phyloP scores from a whole-genome alignment of 768 basidiomycete species.

The Hericium coralloides region DNA sequence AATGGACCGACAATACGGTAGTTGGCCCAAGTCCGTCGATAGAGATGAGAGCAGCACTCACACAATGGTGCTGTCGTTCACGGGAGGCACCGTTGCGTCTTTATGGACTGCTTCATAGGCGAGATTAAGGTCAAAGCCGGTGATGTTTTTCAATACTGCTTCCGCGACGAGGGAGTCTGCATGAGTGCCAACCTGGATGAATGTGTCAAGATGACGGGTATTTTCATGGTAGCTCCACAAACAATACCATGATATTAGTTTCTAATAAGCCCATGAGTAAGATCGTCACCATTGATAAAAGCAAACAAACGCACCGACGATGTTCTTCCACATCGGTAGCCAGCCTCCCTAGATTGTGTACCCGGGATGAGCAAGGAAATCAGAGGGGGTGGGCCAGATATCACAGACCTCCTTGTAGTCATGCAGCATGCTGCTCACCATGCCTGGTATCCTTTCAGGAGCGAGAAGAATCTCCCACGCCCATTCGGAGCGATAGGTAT shows the following conservation, averaged over 20 bases:
- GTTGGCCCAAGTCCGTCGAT: background rate
- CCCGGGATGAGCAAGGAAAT: background rate
- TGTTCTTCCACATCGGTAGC: slow-evolving; percentile 89
- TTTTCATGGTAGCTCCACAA: background rate
- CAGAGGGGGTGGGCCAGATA: background rate
- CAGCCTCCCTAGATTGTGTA: slow-evolving; percentile 47
- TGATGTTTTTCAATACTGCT: slow-evolving; percentile 57
- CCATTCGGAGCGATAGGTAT: slow-evolving; percentile 74
- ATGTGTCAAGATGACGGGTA: background rate
- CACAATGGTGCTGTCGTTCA: slow-evolving; percentile 42
- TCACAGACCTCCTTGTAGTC: slow-evolving; percentile 55
- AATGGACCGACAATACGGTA: background rate
- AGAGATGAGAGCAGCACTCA: slow-evolving; percentile 21
- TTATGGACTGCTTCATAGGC: slow-evolving; percentile 74
- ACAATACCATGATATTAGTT: slow-evolving; percentile 71
- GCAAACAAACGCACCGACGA: slow-evolving; percentile 38
- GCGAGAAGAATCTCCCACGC: slow-evolving; percentile 71
- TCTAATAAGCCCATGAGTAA: slow-evolving; percentile 25
- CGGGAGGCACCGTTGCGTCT: slow-evolving; percentile 57
- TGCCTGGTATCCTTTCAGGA: slow-evolving; percentile 63
- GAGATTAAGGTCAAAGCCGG: slow-evolving; percentile 49
- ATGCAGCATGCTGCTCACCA: slow-evolving; percentile 74
- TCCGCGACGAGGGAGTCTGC: slow-evolving; percentile 73
- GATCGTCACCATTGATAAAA: background rate
- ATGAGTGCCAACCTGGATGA: slow-evolving; percentile 57